These are phyloP conservation scores for Hygrocybe punicea DNA, from an alignment of 768 basidiomycete genomes.

Conservation along the genomic window DNA sequence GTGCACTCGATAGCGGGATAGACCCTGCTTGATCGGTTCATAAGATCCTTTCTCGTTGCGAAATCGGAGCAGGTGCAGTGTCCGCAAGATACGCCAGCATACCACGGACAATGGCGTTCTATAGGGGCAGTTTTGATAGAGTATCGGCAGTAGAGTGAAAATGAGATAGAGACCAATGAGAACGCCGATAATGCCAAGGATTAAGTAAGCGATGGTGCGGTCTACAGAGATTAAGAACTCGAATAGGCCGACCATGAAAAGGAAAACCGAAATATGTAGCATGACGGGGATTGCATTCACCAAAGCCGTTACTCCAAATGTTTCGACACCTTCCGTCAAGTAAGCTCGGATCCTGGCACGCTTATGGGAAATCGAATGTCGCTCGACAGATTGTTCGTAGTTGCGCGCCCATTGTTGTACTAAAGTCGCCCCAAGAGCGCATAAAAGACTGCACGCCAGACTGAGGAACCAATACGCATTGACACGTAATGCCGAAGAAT, in stretches of 20 bases:
- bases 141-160: conserved; percentile 33
- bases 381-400: conserved; percentile 35
- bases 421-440: conserved; percentile 44
- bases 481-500: no score
- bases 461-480: conserved; percentile 44
- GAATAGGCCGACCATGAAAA: conserved; percentile 50
- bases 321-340: conserved; percentile 38
- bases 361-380: conserved; percentile 34
- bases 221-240: conserved; percentile 44
- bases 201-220: conserved; percentile 30
- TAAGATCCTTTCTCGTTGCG: not conserved
- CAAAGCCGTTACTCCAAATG: conserved; percentile 38
- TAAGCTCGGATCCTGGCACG: conserved; percentile 43
- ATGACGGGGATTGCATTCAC: conserved; percentile 44
- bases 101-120: conserved; percentile 34
- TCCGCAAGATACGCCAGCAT: not conserved
- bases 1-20: not conserved
- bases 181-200: conserved; percentile 28
- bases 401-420: conserved; percentile 49
- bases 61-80: not conserved
- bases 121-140: conserved; percentile 35
- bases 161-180: conserved; percentile 31
- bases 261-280: conserved; percentile 46
- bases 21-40: not conserved
- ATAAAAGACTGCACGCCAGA: conserved; percentile 40